Base-by-base conservation (phyloP, 23 red algal species). In the Gracilaria vermiculophylla region DNA sequence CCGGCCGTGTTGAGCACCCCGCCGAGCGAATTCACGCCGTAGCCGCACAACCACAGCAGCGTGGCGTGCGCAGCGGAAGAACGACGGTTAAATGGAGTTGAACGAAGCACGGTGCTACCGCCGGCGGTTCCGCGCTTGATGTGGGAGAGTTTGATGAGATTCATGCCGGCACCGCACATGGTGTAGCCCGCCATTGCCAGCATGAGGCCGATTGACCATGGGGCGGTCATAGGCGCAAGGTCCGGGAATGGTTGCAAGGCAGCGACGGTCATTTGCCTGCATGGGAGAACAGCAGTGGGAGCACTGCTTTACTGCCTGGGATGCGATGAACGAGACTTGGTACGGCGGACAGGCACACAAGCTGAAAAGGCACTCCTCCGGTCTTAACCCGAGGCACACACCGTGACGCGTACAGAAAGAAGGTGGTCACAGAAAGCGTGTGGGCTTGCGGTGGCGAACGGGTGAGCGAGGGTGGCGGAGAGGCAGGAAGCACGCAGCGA, bases 91-190 rank as follows among this genome's bases (percentile, higher is more conserved):
- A 91, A 91, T 19, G 87, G 75, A 11, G 87, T 91, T 32, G 44
- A 54, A 12, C 76, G 74, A 19, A 91, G 65, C n/a, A 75, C 52
- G 1, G 87, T 48, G 53, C 50, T 79, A 48, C 53, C 52, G 52
- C 15, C 33, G 48, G 55, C 33, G 7, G 72, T 78, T 28, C 84
- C 84, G 21, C 84, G 66, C 39, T 91, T 91, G 29, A 94, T 82
- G 62, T 94, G 91, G 25, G 91, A 94, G 23, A 94, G 82, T n/a
- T 85, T 78, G 77, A 94, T 94, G 19, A 94, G 62, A 55, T 94
- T 94, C 80, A 94, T 85, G 44, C 91, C 91, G 15, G 83, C 80
- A 37, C 91, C 91, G 69, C 82, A 87, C 28, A 94, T 62, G 16
- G 82, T 86, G 50, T 94, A 94, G 20, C 91, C 91, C 8, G 65